Evolutionary conservation across 108 stramenopile species (phyloP).

Genomic region (Mediolabrus comicus): DNA sequence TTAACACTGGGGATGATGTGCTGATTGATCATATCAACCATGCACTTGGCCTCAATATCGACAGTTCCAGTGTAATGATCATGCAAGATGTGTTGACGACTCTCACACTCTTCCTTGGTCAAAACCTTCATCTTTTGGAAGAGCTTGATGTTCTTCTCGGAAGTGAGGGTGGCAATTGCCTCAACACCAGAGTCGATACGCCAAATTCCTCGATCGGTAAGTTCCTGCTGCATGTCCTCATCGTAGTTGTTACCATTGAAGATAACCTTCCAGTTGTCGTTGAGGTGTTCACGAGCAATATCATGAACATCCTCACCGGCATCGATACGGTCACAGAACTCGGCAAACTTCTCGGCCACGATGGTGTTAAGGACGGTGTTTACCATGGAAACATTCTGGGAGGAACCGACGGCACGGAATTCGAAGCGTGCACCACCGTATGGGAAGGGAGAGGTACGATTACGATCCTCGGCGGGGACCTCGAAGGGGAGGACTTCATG

Average conservation of each 20-base stretch:
- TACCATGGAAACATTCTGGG: constrained; percentile 92
- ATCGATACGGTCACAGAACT: constrained; percentile 89
- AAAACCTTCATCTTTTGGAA: constrained; percentile 92
- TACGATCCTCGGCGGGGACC: constrained; percentile 94
- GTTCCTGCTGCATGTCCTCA: constrained; percentile 72
- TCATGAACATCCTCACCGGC: constrained; percentile 67
- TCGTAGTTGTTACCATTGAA: constrained; percentile 97
- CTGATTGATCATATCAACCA: constrained; percentile 95
- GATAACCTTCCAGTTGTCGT: constrained; percentile 88
- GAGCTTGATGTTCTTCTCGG: constrained; percentile 86
- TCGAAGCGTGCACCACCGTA: constrained; percentile 95
- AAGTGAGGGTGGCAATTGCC: constrained; percentile 76
- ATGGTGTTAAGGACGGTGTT: constrained; percentile 95
- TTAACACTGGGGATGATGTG: constrained; percentile 90
- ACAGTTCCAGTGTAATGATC: constrained; percentile 94
- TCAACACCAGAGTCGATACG: constrained; percentile 94
- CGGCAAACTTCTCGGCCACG: constrained; percentile 87
- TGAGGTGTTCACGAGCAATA: constrained; percentile 78
- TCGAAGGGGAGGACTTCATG: constrained; percentile 81
- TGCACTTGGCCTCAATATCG: constrained; percentile 87
- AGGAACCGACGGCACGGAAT: constrained; percentile 96
- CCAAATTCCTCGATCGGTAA: constrained; percentile 89
- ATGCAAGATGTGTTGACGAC: constrained; percentile 86
- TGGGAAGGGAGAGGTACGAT: constrained; percentile 96
- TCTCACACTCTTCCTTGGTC: constrained; percentile 76